Evolutionary conservation across 257 asterid species (phyloP).

Genomic region (Sherardia arvensis): DNA sequence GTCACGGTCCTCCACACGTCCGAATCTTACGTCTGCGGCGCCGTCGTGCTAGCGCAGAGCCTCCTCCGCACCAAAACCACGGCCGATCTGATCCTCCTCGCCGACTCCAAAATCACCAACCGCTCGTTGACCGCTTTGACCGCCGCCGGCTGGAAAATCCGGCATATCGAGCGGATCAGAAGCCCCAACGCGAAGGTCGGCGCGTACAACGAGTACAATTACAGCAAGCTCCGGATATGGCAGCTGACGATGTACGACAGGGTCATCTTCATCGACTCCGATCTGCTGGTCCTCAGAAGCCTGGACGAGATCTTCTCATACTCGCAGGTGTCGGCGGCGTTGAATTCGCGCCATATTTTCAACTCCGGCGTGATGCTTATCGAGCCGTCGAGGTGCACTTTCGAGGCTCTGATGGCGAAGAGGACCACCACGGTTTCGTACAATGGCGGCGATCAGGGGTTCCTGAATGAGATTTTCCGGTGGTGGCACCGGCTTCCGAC

Average conservation of each 20-base stretch:
- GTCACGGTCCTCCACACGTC: constrained; percentile 69
- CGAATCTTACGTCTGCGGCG: constrained; percentile 72
- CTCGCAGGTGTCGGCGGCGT: constrained; percentile 47
- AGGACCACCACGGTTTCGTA: constrained; percentile 37
- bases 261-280: constrained; percentile 66
- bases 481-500: constrained; percentile 80
- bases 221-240: constrained; percentile 78
- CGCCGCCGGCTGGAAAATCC: constrained; percentile 60
- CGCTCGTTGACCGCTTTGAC: constrained; percentile 32
- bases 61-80: constrained; percentile 42
- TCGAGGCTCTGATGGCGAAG: constrained; percentile 39
- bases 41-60: constrained; percentile 70
- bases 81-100: constrained; percentile 55
- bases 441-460: constrained; percentile 79
- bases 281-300: constrained; percentile 37
- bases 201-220: constrained; percentile 68
- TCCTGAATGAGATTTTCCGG: constrained; percentile 54
- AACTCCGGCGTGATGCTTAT: constrained; percentile 68
- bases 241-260: constrained; percentile 52
- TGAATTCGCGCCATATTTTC: constrained; percentile 34
- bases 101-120: constrained; percentile 42
- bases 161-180: constrained; percentile 34
- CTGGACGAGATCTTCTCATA: constrained; percentile 41
- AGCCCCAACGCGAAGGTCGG: constrained; percentile 35
- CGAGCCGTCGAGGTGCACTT: constrained; percentile 63